A percentile compares a stretch with the other conserved stretches of the same genome.
Evolutionary conservation across 495 filamentous ascomycete species (phyloP).

Genomic region (Hypomontagnella monticulosa): DNA sequence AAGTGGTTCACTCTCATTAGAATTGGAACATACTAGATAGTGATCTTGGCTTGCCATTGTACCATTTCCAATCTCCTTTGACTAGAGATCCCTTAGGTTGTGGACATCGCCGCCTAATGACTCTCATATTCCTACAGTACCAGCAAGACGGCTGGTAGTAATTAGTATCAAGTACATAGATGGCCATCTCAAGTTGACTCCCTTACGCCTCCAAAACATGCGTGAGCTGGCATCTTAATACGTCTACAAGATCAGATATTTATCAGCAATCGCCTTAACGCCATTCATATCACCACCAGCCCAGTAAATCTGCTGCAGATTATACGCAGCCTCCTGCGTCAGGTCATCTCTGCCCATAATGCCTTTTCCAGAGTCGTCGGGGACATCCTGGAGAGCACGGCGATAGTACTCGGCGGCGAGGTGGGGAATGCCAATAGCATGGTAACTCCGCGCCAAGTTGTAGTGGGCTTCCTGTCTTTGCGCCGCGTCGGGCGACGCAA

Average conservation of each 20-base stretch:
- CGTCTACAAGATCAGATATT: slow-evolving; percentile 54
- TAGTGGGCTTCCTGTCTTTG: slow-evolving; percentile 86
- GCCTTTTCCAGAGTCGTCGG: slow-evolving; percentile 34
- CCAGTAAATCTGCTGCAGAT: slow-evolving; percentile 73
- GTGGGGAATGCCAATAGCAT: slow-evolving; percentile 80
- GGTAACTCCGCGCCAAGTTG: slow-evolving; percentile 84
- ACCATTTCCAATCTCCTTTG: neutral
- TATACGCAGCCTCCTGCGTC: slow-evolving; percentile 74
- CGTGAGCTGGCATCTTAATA: neutral
- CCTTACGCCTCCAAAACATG: neutral
- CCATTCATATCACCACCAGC: slow-evolving; percentile 66
- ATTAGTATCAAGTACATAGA: no score
- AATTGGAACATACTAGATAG: neutral
- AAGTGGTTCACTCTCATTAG: neutral
- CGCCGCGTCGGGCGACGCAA: slow-evolving; percentile 47
- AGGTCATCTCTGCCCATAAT: slow-evolving; percentile 65
- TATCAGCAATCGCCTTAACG: slow-evolving; percentile 67
- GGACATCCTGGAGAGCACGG: slow-evolving; percentile 39
- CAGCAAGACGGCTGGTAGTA: no score
- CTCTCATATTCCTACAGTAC: no score
- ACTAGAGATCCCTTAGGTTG: no score
- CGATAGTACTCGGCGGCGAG: slow-evolving; percentile 81
- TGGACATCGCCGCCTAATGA: no score
- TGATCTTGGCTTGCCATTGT: neutral
- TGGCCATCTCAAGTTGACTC: no score